Evolutionary conservation across 2,329 filamentous ascomycete species (phyloP), one percentile per base, ranked within the genome.

Genomic region (Ophidiomyces ophidiicola): DNA sequence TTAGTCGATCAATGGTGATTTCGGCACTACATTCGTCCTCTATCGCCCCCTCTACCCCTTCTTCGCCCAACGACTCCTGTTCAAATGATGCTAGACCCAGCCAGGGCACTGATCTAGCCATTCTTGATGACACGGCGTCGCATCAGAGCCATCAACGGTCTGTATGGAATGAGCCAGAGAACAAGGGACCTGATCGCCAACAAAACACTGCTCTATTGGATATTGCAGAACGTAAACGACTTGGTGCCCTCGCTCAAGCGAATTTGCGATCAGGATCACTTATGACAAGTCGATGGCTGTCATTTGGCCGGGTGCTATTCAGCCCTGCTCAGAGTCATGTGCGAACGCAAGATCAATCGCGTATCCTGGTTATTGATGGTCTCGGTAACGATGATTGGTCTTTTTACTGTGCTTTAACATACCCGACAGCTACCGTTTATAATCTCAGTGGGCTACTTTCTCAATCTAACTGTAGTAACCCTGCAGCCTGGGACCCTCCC

Each of bases 11-110:
- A 10, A 62, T 62, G 34, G 66, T 74, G 37, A 61, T 66, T 20
- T 63, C 67, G 12, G 68, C 69, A 2, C 48, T 72, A 20, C 67
- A 69, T 43, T 61, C 65, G 0, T 65, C 66, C 1, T 64, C 67
- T 0, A 58, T 66, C 33, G 62, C 61, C 11, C 68, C 67, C 1
- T 67, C 67, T 2, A 70, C 69, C 1, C 68, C 71, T 12, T 59
- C 68, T 15, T 72, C 72, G 1, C 60, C 73, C 26, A 68, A 65
- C 30, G 70, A 75, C 15, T 64, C 72, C 29, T 59, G 71, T 26
- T 64, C 66, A 28, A 65, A 64, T n/a, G 70, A 73, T 47, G 64
- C 62, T 19, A 63, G 55, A 25, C 46, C 48, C 6, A 48, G 49
- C 25, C 50, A 50, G 10, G 49, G 49, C 11, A 53, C 21, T 18